These are phyloP conservation scores for Eimeria brunetti DNA, from an alignment of 169 alveolate genomes.

Conservation along the genomic window DNA sequence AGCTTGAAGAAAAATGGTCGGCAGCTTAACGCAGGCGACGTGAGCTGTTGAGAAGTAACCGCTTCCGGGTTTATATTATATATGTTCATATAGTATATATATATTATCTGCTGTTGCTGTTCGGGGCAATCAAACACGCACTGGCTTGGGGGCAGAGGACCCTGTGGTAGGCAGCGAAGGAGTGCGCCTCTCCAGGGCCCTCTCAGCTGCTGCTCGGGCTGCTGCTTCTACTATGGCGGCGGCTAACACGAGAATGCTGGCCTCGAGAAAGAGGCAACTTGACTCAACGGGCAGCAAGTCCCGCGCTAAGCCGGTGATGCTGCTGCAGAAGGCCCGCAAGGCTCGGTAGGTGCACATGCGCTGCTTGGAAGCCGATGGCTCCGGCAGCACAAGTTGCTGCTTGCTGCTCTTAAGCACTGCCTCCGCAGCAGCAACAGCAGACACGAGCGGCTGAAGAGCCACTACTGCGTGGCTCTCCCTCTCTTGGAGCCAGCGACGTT, in stretches of 20 bases:
- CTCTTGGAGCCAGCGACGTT: conserved; percentile 66
- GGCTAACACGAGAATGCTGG: conserved; percentile 34
- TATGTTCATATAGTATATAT: no score
- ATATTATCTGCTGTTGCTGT: no score
- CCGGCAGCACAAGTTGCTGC: conserved; percentile 51
- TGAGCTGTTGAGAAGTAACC: background rate
- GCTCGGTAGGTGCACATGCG: conserved; percentile 57
- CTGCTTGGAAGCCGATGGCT: conserved; percentile 44
- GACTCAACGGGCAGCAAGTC: conserved; percentile 41
- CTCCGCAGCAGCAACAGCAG: conserved; percentile 37
- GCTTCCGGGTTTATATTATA: no score
- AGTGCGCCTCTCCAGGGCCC: conserved; percentile 38
- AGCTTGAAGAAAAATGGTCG: background rate
- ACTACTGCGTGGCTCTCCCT: conserved; percentile 40
- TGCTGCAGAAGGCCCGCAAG: conserved; percentile 47
- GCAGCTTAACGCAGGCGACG: background rate
- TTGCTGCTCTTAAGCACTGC: conserved; percentile 56
- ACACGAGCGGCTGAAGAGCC: conserved; percentile 51
- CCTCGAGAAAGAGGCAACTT: conserved; percentile 52
- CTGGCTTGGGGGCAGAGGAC: background rate
- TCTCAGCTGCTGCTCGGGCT: conserved; percentile 27
- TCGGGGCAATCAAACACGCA: background rate
- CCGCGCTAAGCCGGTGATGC: background rate
- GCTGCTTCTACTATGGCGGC: conserved; percentile 63
- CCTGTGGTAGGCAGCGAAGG: background rate